A percentile compares a stretch with the other conserved stretches of the same genome.
These are phyloP conservation scores for Verbascum thapsus DNA, from an alignment of 257 asterid genomes.

Conservation along the genomic window DNA sequence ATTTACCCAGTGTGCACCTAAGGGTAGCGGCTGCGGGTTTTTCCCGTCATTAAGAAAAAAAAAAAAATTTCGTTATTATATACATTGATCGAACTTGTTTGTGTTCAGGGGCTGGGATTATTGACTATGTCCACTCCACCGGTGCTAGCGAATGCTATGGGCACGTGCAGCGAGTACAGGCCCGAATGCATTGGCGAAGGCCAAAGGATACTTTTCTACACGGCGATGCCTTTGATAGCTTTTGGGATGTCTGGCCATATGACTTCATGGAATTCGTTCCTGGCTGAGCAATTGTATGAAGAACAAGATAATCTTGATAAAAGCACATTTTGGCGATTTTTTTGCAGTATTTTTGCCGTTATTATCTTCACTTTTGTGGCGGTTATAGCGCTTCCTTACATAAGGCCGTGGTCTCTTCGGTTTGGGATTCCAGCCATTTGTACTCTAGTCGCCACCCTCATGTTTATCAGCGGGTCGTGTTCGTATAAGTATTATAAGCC, in stretches of 20 bases:
- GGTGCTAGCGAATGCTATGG: conserved; percentile 34
- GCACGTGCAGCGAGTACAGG: conserved; percentile 37
- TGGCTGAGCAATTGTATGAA: conserved; percentile 31
- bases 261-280: conserved; percentile 34
- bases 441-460: conserved; percentile 35
- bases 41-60: no score
- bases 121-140: conserved; percentile 49
- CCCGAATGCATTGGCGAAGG: conserved; percentile 41
- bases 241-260: conserved; percentile 44
- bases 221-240: conserved; percentile 38
- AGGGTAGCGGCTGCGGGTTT: no score
- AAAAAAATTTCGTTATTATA: no score
- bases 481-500: conserved; percentile 31
- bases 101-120: conserved; percentile 42
- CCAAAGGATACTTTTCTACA: conserved; percentile 35
- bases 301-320: conserved; percentile 4
- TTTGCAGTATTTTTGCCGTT: conserved; percentile 24
- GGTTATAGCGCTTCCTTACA: conserved; percentile 32
- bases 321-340: conserved; percentile 28
- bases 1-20: no score
- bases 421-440: conserved; percentile 48
- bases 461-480: conserved; percentile 41
- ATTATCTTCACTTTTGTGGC: conserved; percentile 35
- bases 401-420: conserved; percentile 44
- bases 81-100: neutral